Conservation (phyloP, 768 basidiomycete genomes). For the Terana coerulea region DNA sequence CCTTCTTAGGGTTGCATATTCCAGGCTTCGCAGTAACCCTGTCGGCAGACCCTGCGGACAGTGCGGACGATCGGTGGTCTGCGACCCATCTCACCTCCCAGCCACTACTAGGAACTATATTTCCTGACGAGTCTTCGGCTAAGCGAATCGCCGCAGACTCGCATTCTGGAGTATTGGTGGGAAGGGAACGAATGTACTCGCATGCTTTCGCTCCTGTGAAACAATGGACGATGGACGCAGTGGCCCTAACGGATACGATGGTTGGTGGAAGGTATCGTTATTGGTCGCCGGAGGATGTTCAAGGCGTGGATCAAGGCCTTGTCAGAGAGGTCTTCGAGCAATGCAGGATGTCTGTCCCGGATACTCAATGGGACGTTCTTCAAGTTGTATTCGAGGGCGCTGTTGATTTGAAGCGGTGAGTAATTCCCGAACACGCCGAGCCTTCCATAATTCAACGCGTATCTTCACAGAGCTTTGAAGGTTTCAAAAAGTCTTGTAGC, state of each 20-base stretch:
- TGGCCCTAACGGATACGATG: constrained; percentile 52
- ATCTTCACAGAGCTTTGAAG: constrained; percentile 53
- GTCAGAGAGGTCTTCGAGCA: constrained; percentile 58
- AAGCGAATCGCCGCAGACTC: constrained; percentile 49
- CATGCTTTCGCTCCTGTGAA: constrained; percentile 65
- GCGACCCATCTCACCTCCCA: constrained; percentile 42
- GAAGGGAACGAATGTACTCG: constrained; percentile 58
- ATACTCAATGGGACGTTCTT: constrained; percentile 58
- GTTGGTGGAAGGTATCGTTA: constrained; percentile 32
- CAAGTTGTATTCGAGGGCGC: constrained; percentile 67
- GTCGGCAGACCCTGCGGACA: constrained; percentile 25
- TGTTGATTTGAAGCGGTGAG: constrained; percentile 53
- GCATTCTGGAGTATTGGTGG: constrained; percentile 62
- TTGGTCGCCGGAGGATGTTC: constrained; percentile 49
- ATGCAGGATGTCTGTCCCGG: constrained; percentile 45
- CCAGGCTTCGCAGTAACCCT: constrained; percentile 57
- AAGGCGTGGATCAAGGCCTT: constrained; percentile 44
- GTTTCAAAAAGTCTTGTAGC: constrained; percentile 64
- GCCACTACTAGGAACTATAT: constrained; percentile 45
- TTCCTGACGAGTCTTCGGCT: constrained; percentile 38
- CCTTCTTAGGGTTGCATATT: constrained; percentile 64
- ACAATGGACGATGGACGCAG: constrained; percentile 53
- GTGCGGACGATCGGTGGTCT: constrained; percentile 72
- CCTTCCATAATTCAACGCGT: no score
- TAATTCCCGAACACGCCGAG: no score